Percentiles rank a stretch among this genome's conserved stretches.
phyloP scores from a whole-genome alignment of 31 red algal genomes.

The Asparagopsis taxiformis region DNA sequence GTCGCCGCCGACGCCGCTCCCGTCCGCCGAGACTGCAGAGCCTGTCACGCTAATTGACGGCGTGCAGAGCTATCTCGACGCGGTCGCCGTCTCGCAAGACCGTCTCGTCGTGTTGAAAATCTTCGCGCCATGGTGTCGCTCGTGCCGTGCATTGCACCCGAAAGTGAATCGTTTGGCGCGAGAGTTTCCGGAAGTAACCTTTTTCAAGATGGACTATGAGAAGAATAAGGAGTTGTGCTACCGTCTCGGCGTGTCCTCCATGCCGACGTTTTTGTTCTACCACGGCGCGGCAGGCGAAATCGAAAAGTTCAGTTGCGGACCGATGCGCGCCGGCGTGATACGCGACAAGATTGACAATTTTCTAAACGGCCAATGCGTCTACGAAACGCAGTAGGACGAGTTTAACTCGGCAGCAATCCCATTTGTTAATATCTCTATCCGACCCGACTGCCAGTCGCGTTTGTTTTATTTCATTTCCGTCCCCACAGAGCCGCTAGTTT shows the following conservation, averaged over 20 bases:
- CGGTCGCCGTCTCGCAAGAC: constrained; percentile 1
- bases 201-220: constrained; percentile 69
- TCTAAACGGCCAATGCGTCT: constrained; percentile 19
- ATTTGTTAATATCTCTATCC: neutral
- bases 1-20: neutral
- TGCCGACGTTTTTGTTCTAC: constrained; percentile 71
- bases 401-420: neutral
- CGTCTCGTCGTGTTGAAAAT: constrained; percentile 51
- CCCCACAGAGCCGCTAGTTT: neutral
- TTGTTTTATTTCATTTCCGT: neutral
- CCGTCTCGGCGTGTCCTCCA: constrained; percentile 33
- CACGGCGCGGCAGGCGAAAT: constrained; percentile 42
- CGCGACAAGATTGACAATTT: constrained; percentile 27
- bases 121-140: constrained; percentile 74
- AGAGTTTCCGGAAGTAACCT: constrained; percentile 36
- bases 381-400: neutral
- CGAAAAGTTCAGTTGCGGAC: constrained; percentile 49
- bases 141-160: constrained; percentile 44
- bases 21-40: constrained; percentile 1
- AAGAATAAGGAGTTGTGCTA: constrained; percentile 45
- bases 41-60: constrained; percentile 22
- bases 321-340: constrained; percentile 23
- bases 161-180: constrained; percentile 48
- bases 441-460: neutral
- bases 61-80: constrained; percentile 28